Percentiles rank a stretch among this genome's conserved stretches.
These are phyloP conservation scores for Daldinia sp. DNA, from an alignment of 2,329 filamentous ascomycete genomes.

Conservation along the genomic window DNA sequence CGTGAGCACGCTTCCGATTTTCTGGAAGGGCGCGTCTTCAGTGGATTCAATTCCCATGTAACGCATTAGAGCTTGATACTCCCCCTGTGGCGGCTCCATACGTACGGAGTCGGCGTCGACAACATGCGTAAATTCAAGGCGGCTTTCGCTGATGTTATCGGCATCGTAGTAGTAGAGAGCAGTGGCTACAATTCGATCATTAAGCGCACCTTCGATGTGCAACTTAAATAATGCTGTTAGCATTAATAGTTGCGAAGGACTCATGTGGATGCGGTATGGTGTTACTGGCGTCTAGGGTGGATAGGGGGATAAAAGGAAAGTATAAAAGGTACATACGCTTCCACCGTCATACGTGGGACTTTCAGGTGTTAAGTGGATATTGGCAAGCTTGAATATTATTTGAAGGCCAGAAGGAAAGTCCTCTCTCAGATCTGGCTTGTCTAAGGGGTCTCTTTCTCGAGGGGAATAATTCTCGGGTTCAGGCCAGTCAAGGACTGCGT, in stretches of 20 bases:
- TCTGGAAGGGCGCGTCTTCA: constrained; percentile 54
- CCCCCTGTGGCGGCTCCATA: constrained; percentile 48
- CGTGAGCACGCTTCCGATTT: constrained; percentile 62
- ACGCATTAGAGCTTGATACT: constrained; percentile 52
- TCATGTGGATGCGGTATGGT: not conserved
- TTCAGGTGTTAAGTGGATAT: constrained; percentile 70
- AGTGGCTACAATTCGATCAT: constrained; percentile 74
- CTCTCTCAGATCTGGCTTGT: constrained; percentile 42
- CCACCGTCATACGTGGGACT: constrained; percentile 66
- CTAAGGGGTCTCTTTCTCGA: constrained; percentile 6
- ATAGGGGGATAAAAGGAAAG: not conserved
- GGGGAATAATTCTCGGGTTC: constrained; percentile 42
- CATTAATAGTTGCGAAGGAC: not conserved
- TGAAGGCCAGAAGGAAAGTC: constrained; percentile 61
- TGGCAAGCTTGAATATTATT: constrained; percentile 73
- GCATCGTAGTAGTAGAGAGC: constrained; percentile 72
- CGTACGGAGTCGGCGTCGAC: constrained; percentile 51
- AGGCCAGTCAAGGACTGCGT: constrained; percentile 36
- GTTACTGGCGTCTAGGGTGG: no score
- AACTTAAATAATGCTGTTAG: constrained; percentile 50
- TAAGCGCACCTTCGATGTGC: constrained; percentile 68
- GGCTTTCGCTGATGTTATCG: constrained; percentile 68
- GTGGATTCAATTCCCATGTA: constrained; percentile 53
- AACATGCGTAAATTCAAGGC: constrained; percentile 63
- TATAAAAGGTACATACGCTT: constrained; percentile 29